Percentiles rank a stretch among this genome's conserved stretches.
These are phyloP conservation scores for Fusarium keratoplasticum DNA, from an alignment of 2,329 filamentous ascomycete species.

Conservation along the genomic window DNA sequence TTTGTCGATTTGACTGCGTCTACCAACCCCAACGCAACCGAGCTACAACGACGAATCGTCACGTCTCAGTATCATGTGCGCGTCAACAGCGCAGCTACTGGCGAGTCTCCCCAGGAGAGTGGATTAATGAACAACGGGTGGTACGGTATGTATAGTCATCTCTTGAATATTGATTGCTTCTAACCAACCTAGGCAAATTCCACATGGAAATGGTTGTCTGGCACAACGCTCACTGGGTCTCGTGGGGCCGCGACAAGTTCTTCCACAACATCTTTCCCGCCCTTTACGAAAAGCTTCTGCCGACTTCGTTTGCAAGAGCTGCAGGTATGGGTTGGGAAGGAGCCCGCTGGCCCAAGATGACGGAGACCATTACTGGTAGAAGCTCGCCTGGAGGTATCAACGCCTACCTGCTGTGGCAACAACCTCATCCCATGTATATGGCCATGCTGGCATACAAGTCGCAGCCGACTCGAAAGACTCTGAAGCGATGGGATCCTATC, in stretches of 20 bases:
- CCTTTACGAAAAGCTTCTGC: constrained; percentile 60
- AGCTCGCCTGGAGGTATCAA: constrained; percentile 67
- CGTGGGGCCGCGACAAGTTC: constrained; percentile 52
- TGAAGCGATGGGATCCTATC: constrained; percentile 65
- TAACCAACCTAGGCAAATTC: constrained; percentile 46
- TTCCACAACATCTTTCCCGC: constrained; percentile 53
- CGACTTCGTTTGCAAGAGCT: constrained; percentile 52
- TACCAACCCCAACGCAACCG: constrained; percentile 51
- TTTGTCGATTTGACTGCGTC: constrained; percentile 56
- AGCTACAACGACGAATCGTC: constrained; percentile 58
- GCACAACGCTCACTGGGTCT: constrained; percentile 55
- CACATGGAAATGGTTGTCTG: constrained; percentile 59
- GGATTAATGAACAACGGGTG: constrained; percentile 60
- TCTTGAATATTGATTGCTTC: fast-evolving
- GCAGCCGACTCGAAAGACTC: constrained; percentile 48
- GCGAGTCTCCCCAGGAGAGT: constrained; percentile 56
- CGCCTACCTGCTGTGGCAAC: constrained; percentile 71
- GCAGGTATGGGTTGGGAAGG: constrained; percentile 56
- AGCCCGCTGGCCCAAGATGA: constrained; percentile 56
- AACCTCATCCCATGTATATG: constrained; percentile 69
- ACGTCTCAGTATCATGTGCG: constrained; percentile 58
- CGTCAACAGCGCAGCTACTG: constrained; percentile 54
- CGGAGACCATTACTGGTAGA: constrained; percentile 38
- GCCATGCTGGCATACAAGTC: constrained; percentile 59
- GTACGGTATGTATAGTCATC: constrained; percentile 48